phyloP scores from a whole-genome alignment of 2,329 filamentous ascomycete species.

The Ophiostoma tasmaniense region DNA sequence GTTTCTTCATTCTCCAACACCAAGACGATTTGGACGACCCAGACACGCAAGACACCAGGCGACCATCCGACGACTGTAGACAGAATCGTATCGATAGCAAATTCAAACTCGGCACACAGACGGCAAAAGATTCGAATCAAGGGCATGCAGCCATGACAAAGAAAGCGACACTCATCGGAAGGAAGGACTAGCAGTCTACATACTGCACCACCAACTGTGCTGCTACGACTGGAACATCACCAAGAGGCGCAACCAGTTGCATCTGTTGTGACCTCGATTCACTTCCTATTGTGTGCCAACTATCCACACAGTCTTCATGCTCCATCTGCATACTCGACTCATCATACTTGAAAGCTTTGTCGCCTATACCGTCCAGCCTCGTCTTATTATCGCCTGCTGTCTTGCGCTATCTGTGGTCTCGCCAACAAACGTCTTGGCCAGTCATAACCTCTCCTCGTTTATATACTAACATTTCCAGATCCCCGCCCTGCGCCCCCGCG shows the following conservation, averaged over 20 bases:
- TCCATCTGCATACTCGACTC: background rate
- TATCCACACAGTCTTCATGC: background rate
- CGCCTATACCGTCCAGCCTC: background rate
- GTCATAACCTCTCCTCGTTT: background rate
- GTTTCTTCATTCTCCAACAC: conserved; percentile 27
- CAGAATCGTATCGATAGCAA: background rate
- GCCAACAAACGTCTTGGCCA: background rate
- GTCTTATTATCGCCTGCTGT: background rate
- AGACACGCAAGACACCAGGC: background rate
- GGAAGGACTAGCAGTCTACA: background rate
- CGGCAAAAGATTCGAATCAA: background rate
- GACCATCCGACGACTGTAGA: background rate
- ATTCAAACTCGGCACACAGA: background rate
- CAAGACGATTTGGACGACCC: background rate
- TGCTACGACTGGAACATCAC: background rate
- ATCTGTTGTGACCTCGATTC: background rate
- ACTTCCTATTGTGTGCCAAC: background rate
- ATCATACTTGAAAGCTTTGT: background rate
- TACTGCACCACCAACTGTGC: background rate
- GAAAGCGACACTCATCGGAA: background rate
- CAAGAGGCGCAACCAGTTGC: background rate
- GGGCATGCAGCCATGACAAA: background rate
- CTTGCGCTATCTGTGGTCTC: background rate
- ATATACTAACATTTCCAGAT: conserved; percentile 32
- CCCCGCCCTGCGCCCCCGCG: conserved; percentile 92